Evolutionary conservation across 2,329 filamentous ascomycete genomes (phyloP).

Genomic region (Penicillium italicum): DNA sequence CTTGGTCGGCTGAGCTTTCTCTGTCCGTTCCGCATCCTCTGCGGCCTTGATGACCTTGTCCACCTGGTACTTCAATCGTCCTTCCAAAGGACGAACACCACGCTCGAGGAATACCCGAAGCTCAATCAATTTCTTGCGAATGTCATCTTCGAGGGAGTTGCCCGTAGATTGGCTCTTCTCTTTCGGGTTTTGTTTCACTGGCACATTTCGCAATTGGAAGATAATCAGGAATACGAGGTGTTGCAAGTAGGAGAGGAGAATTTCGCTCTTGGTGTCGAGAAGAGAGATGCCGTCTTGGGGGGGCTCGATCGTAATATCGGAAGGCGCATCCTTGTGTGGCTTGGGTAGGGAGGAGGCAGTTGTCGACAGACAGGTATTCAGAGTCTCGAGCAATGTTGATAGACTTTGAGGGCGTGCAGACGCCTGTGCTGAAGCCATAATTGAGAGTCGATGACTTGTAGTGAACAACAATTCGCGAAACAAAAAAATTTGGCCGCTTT

Average conservation of each 20-base stretch:
- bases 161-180: slow-evolving; percentile 29
- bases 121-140: slow-evolving; percentile 84
- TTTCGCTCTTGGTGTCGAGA: slow-evolving; percentile 91
- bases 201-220: slow-evolving; percentile 66
- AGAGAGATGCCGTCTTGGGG: slow-evolving; percentile 86
- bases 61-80: slow-evolving; percentile 88
- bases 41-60: slow-evolving; percentile 89
- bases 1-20: slow-evolving; percentile 26
- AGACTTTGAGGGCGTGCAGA: slow-evolving; percentile 26
- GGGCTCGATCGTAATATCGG: slow-evolving; percentile 68
- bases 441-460: neutral
- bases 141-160: slow-evolving; percentile 57
- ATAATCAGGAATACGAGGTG: slow-evolving; percentile 86
- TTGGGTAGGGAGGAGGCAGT: slow-evolving; percentile 37
- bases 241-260: slow-evolving; percentile 94
- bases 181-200: slow-evolving; percentile 29
- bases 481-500: slow-evolving; percentile 11
- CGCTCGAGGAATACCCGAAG: slow-evolving; percentile 90
- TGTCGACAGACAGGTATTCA: slow-evolving; percentile 35
- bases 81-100: slow-evolving; percentile 84
- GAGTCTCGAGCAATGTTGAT: slow-evolving; percentile 32
- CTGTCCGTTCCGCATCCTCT: slow-evolving; percentile 48
- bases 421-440: slow-evolving; percentile 27
- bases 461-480: neutral
- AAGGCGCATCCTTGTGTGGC: slow-evolving; percentile 33